Percentiles rank a stretch among this genome's conserved stretches.
Evolutionary conservation across 1,139 yeast genomes (phyloP).

Genomic region (Geotrichum carabidarum): DNA sequence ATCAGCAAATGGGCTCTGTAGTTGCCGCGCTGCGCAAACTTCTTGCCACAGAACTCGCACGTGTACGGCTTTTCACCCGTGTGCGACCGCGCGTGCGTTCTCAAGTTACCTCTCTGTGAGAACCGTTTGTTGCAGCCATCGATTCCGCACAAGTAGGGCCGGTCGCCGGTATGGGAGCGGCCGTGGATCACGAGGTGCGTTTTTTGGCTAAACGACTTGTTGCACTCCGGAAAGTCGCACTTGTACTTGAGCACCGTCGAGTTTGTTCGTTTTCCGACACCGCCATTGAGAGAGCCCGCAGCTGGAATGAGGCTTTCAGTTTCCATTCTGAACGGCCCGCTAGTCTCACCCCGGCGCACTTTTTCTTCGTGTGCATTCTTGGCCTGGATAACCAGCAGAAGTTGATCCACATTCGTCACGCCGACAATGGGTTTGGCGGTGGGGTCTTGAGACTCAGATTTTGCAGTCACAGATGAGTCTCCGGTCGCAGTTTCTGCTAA

Average conservation of each 20-base stretch:
- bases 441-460: neutral
- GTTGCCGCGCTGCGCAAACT: conserved; percentile 85
- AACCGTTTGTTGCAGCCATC: conserved; percentile 61
- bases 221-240: conserved; percentile 60
- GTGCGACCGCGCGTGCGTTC: conserved; percentile 77
- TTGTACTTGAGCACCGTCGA: conserved; percentile 44
- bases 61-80: conserved; percentile 86
- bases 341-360: conserved; percentile 28
- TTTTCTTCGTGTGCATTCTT: conserved; percentile 59
- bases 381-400: conserved; percentile 87
- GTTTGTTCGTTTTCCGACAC: conserved; percentile 63
- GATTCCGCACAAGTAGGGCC: conserved; percentile 62
- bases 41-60: conserved; percentile 66
- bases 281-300: conserved; percentile 68
- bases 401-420: conserved; percentile 81
- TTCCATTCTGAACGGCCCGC: conserved; percentile 28
- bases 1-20: conserved; percentile 80
- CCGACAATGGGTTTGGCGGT: conserved; percentile 58
- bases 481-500: conserved; percentile 21
- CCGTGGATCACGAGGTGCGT: conserved; percentile 86
- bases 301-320: conserved; percentile 51
- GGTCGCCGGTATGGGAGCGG: conserved; percentile 74
- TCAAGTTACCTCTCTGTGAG: conserved; percentile 86
- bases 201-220: conserved; percentile 82
- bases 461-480: neutral